These are phyloP conservation scores for Cordyceps tenuipes DNA, from an alignment of 2,329 filamentous ascomycete species.

Conservation along the genomic window DNA sequence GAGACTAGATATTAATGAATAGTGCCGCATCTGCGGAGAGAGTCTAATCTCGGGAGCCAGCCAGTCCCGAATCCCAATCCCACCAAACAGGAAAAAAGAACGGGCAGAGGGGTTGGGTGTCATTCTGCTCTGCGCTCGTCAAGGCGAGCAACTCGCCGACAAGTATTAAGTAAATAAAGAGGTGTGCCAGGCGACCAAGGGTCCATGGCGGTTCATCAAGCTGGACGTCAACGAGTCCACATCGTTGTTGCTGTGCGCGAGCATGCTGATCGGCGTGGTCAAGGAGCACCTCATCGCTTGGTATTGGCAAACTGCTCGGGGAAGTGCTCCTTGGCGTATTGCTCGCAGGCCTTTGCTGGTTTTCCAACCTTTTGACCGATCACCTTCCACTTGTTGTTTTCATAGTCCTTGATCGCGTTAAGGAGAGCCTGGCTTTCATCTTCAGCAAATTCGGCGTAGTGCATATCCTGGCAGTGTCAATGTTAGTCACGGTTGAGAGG, in stretches of 20 bases:
- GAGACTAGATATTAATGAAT: not conserved
- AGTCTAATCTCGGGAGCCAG: not conserved
- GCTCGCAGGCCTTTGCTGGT: constrained; percentile 74
- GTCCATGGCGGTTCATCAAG: no score
- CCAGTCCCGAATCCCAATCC: not conserved
- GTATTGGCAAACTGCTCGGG: constrained; percentile 39
- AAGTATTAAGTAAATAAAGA: not conserved
- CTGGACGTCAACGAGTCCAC: not conserved
- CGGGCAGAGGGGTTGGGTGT: not conserved
- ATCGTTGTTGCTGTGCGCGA: not conserved
- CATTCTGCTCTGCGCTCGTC: not conserved
- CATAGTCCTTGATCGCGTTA: constrained; percentile 96
- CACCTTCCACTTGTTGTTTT: constrained; percentile 96
- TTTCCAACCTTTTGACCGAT: constrained; percentile 97
- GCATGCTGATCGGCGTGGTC: not conserved
- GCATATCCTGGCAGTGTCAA: constrained; percentile 69
- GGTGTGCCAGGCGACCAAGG: not conserved
- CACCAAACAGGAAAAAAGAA: not conserved
- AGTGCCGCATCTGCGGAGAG: not conserved
- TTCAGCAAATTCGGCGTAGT: constrained; percentile 96
- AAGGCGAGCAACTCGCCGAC: not conserved
- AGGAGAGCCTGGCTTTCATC: constrained; percentile 82
- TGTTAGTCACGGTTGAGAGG: not conserved
- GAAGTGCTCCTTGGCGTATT: constrained; percentile 96
- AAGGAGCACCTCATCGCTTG: constrained; percentile 25